These are phyloP conservation scores for Hsuehochloa calcarea DNA, from an alignment of 176 grass and related monocot species.

Conservation along the genomic window DNA sequence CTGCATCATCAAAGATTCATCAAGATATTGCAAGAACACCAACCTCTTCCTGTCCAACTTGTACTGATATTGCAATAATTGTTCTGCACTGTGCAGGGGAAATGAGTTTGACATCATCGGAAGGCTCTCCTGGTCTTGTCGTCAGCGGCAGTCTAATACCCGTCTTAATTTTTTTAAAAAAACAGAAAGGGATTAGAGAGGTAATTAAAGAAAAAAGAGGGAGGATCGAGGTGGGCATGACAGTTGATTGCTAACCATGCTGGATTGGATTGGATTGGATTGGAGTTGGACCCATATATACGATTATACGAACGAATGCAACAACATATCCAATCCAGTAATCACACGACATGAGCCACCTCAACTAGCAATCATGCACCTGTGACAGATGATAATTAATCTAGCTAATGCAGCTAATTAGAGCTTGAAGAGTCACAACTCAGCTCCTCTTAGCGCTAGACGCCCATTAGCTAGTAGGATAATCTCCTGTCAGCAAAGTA, in stretches of 20 bases:
- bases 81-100: background rate
- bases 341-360: background rate
- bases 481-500: no score
- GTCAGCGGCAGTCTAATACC: background rate
- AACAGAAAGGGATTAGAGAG: no score
- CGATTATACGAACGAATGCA: background rate
- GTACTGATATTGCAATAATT: background rate
- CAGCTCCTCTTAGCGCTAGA: no score
- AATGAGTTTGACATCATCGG: background rate
- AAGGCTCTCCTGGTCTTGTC: background rate
- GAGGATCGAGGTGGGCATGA: background rate
- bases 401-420: background rate
- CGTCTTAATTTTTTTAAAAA: no score
- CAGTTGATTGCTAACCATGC: background rate
- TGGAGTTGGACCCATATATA: background rate
- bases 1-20: background rate
- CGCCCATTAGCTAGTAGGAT: no score
- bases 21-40: background rate
- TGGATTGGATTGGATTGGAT: constrained; percentile 1
- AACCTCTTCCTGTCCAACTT: background rate
- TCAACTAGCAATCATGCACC: background rate
- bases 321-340: background rate
- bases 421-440: no score
- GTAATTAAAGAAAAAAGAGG: no score
- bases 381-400: background rate